Evolutionary conservation across 2,329 filamentous ascomycete species (phyloP).

Genomic region (Pyrenophora teres): DNA sequence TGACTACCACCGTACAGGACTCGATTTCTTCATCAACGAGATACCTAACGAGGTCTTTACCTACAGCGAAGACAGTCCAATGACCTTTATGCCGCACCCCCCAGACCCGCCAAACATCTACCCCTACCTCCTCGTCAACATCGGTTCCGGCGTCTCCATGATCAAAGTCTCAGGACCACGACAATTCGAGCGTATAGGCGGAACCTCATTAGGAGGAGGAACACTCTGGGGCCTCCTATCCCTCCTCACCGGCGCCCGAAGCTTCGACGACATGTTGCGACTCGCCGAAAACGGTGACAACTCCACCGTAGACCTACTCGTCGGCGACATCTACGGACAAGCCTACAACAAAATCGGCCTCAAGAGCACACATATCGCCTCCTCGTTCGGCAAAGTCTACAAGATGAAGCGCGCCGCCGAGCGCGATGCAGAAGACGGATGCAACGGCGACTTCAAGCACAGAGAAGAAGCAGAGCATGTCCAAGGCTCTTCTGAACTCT

Average conservation of each 20-base stretch:
- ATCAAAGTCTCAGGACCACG: constrained; percentile 92
- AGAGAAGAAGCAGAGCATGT: constrained; percentile 44
- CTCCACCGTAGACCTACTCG: constrained; percentile 89
- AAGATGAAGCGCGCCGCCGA: constrained; percentile 88
- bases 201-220: constrained; percentile 93
- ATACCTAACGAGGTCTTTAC: constrained; percentile 97
- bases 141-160: constrained; percentile 95
- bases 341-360: constrained; percentile 96
- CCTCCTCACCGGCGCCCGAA: constrained; percentile 86
- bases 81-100: constrained; percentile 80
- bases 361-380: constrained; percentile 93
- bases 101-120: constrained; percentile 72
- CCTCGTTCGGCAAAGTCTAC: constrained; percentile 96
- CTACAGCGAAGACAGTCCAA: constrained; percentile 81
- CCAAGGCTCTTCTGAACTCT: constrained; percentile 33
- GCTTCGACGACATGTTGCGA: constrained; percentile 97
- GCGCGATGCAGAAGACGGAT: constrained; percentile 72
- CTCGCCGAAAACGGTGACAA: constrained; percentile 93
- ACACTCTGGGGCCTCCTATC: constrained; percentile 95
- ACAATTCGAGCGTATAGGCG: constrained; percentile 87
- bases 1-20: constrained; percentile 59
- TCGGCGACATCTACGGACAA: constrained; percentile 96
- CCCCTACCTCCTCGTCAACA: constrained; percentile 96
- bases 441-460: constrained; percentile 55
- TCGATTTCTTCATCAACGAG: constrained; percentile 98